These are phyloP conservation scores for Fremontodendron californicum DNA, from an alignment of 345 rosid genomes.

Conservation along the genomic window DNA sequence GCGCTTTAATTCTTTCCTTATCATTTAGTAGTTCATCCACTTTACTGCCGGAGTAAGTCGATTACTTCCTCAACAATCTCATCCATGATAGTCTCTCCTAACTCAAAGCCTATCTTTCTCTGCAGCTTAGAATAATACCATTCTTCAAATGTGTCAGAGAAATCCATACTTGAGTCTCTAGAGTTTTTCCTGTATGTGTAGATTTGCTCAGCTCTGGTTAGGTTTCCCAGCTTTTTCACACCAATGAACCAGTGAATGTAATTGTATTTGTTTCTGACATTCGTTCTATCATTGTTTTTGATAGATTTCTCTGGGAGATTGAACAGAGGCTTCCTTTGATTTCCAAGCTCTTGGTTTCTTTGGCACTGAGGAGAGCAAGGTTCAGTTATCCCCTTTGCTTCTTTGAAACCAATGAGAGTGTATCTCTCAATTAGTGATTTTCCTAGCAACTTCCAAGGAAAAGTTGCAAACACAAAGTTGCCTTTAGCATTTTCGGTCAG, in stretches of 20 bases:
- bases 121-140: conserved; percentile 16
- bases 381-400: conserved; percentile 6
- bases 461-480: conserved; percentile 11
- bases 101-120: conserved; percentile 23
- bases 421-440: conserved; percentile 20
- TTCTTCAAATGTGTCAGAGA: conserved; percentile 17
- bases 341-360: conserved; percentile 16
- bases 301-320: conserved; percentile 5
- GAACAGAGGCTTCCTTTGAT: conserved; percentile 17
- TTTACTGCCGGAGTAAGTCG: conserved; percentile 8
- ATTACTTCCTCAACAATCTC: conserved; percentile 22
- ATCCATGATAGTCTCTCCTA: conserved; percentile 29
- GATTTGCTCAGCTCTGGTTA: conserved; percentile 6
- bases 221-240: conserved; percentile 23
- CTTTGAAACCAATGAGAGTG: conserved; percentile 10
- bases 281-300: background rate
- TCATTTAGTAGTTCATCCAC: background rate
- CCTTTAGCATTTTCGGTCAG: conserved; percentile 1
- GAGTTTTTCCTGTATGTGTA: conserved; percentile 17
- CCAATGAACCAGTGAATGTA: conserved; percentile 8
- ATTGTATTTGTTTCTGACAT: background rate
- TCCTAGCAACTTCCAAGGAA: conserved; percentile 13
- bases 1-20: background rate
- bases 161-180: conserved; percentile 9
- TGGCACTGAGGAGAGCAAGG: conserved; percentile 8